These are phyloP conservation scores for Cladophialophora psammophila DNA, from an alignment of 2,329 filamentous ascomycete species.

Conservation along the genomic window DNA sequence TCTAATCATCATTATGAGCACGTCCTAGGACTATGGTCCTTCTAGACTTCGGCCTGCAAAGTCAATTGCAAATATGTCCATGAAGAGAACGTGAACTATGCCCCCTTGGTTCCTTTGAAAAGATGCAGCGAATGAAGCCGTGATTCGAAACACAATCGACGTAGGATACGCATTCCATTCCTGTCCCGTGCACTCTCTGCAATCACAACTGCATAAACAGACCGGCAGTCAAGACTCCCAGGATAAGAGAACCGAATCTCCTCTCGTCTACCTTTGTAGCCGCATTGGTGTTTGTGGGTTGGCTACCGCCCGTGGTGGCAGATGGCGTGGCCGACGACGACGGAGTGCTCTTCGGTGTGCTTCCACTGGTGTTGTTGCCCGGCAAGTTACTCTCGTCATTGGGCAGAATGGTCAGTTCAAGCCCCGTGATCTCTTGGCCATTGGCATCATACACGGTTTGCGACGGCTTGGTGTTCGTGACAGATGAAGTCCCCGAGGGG, in stretches of 20 bases:
- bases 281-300: conserved; percentile 32
- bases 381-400: conserved; percentile 64
- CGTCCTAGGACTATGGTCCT: conserved; percentile 18
- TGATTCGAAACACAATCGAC: conserved; percentile 12
- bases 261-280: conserved; percentile 28
- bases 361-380: conserved; percentile 50
- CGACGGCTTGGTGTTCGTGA: conserved; percentile 64
- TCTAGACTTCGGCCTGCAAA: conserved; percentile 35
- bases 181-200: not conserved
- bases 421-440: conserved; percentile 66
- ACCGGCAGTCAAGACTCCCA: conserved; percentile 31
- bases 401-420: conserved; percentile 64
- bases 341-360: conserved; percentile 40
- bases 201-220: conserved; percentile 33
- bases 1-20: conserved; percentile 31
- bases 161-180: conserved; percentile 1
- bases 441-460: conserved; percentile 64
- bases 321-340: conserved; percentile 24
- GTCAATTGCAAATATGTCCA: conserved; percentile 35
- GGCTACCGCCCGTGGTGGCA: conserved; percentile 25
- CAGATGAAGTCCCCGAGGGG: conserved; percentile 67
- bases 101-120: conserved; percentile 23
- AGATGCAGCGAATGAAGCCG: conserved; percentile 20
- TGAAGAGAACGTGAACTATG: conserved; percentile 35
- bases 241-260: conserved; percentile 27